phyloP scores from a whole-genome alignment of 1,139 yeast species.

The Nadsonia starkeyi-henricii region DNA sequence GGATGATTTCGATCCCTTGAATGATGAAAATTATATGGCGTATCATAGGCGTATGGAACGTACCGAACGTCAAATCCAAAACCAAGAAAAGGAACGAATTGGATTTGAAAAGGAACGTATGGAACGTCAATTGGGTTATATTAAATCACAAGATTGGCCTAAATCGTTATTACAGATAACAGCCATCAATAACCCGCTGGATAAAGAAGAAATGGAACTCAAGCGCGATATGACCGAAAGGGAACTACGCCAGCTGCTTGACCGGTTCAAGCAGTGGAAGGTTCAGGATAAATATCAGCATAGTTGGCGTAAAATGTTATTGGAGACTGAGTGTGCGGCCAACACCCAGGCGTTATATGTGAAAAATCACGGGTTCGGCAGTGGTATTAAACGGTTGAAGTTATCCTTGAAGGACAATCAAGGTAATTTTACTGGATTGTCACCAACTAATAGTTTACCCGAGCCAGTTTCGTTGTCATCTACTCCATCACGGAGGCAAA shows the following conservation, averaged over 20 bases:
- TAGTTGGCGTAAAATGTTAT: neutral
- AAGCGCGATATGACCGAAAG: slow-evolving; percentile 39
- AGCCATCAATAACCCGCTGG: slow-evolving; percentile 33
- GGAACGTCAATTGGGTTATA: slow-evolving; percentile 30
- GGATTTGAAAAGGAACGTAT: slow-evolving; percentile 39
- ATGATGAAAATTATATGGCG: slow-evolving; percentile 31
- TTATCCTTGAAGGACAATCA: neutral
- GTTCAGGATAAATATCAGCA: slow-evolving; percentile 15
- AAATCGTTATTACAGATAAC: slow-evolving; percentile 39
- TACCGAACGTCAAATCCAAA: slow-evolving; percentile 50
- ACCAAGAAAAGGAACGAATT: slow-evolving; percentile 39
- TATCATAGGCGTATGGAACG: slow-evolving; percentile 54
- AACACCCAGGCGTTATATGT: neutral
- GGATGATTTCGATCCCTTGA: slow-evolving; percentile 28
- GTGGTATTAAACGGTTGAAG: slow-evolving; percentile 1
- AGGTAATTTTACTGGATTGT: too few relatives aligned
- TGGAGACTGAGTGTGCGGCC: slow-evolving; percentile 1
- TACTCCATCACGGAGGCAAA: neutral
- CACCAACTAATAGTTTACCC: too few relatives aligned
- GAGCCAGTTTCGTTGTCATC: too few relatives aligned
- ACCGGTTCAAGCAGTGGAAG: slow-evolving; percentile 34
- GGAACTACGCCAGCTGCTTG: slow-evolving; percentile 36
- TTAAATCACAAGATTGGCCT: slow-evolving; percentile 45
- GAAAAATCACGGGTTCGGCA: neutral
- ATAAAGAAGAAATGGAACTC: slow-evolving; percentile 33